Conservation (phyloP, 306 rosid genomes). For the Comarum palustre region DNA sequence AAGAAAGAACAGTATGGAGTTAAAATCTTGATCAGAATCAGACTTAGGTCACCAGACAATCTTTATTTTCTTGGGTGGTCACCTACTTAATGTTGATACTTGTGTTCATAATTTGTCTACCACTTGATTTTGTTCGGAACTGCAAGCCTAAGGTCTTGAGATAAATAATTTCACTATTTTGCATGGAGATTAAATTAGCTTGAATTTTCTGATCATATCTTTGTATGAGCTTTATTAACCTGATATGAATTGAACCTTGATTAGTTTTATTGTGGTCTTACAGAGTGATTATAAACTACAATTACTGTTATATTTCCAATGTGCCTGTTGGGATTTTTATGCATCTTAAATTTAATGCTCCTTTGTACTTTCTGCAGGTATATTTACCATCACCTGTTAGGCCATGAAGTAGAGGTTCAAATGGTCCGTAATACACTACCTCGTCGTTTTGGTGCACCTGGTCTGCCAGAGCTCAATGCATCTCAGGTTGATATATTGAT, state of each 20-base stretch:
- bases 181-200: background rate
- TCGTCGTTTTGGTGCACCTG: conserved; percentile 98
- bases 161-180: background rate
- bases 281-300: background rate
- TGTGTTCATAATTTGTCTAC: background rate
- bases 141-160: background rate
- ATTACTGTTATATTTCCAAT: background rate
- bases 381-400: conserved; percentile 92
- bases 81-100: background rate
- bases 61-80: background rate
- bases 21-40: background rate
- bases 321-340: background rate
- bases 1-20: background rate
- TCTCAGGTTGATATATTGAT: conserved; percentile 64
- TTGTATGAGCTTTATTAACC: background rate
- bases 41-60: background rate
- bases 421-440: conserved; percentile 97
- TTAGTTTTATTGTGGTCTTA: background rate
- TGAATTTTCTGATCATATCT: background rate
- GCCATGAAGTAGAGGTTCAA: conserved; percentile 99
- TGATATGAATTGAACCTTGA: background rate
- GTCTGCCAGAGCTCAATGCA: conserved; percentile 98
- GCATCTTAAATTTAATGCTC: background rate
- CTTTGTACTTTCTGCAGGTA: conserved; percentile 48
- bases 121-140: background rate